These are phyloP conservation scores for Aspergillus cejpii DNA, from an alignment of 2,329 filamentous ascomycete genomes.

Conservation along the genomic window DNA sequence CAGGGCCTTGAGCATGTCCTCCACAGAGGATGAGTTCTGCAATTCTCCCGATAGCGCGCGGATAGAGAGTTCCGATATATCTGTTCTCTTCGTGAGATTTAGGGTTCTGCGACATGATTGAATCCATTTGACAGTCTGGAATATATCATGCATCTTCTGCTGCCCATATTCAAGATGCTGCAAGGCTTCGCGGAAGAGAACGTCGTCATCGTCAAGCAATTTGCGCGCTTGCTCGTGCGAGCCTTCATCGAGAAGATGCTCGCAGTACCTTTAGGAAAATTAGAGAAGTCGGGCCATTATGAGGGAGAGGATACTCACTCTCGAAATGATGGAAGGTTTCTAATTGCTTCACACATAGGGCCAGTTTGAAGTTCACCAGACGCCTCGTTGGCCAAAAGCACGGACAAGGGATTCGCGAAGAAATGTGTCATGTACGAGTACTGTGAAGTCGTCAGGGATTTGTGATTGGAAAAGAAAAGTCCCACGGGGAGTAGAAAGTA, in stretches of 20 bases:
- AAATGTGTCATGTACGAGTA: conserved; percentile 60
- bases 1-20: conserved; percentile 48
- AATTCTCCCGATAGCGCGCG: conserved; percentile 49
- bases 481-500: conserved; percentile 16
- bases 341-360: conserved; percentile 49
- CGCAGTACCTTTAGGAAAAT: conserved; percentile 30
- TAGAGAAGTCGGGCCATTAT: conserved; percentile 7
- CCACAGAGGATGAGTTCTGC: conserved; percentile 44
- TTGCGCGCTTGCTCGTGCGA: conserved; percentile 33
- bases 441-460: conserved; percentile 31
- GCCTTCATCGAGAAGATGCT: conserved; percentile 38
- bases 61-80: conserved; percentile 34
- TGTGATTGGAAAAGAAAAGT: not conserved
- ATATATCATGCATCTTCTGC: conserved; percentile 34
- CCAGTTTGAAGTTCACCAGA: conserved; percentile 24
- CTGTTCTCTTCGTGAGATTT: conserved; percentile 26
- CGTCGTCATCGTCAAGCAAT: conserved; percentile 47
- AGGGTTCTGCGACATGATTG: conserved; percentile 24
- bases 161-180: conserved; percentile 38
- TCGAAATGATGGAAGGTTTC: conserved; percentile 53
- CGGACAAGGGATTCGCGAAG: conserved; percentile 53
- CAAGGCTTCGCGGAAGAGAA: conserved; percentile 40
- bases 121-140: conserved; percentile 28
- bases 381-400: conserved; percentile 40
- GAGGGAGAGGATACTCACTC: conserved; percentile 25